Evolutionary conservation across 2,329 filamentous ascomycete genomes (phyloP), one percentile per base, ranked within the genome.

Genomic region (Fusarium continuum): DNA sequence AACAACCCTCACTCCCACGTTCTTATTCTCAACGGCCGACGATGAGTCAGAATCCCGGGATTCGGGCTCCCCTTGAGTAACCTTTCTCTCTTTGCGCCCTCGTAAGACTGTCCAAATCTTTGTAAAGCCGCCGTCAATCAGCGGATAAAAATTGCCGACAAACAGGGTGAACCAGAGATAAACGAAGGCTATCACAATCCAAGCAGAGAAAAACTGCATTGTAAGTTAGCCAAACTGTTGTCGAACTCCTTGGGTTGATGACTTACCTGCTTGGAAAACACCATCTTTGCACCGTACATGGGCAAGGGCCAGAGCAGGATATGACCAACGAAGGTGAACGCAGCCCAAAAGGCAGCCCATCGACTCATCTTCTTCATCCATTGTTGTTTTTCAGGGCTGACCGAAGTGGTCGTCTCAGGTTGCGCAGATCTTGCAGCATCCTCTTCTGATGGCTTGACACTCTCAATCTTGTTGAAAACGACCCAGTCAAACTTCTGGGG

Each of bases 101-200:
- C 28, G 28, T 6, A 29, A 14, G 13, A 29, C 28, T 14, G 28
- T 29, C 28, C 28, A 29, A 13, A 29, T 29, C 11, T 29, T 29
- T 14, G 28, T 29, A 14, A 29, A 14, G 14, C 28, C 28, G 0
- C 82, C 82, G 55, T 84, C 81, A 6, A 83, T 68, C 3, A 85
- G 74, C 0, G 82, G 83, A 53, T 79, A 84, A 40, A 84, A 79
- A 0, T 78, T 80, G 0, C 79, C 78, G 13, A 84, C 70, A 0
- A 85, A 69, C 75, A 83, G 77, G 0, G 82, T 83, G 0, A 73
- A 66, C 82, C 82, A 85, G 4, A 83, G 75, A 82, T 82, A 85
- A 25, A 85, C 79, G 14, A 85, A 80, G 0, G 77, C 76, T 0
- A 85, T 71, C 0, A 82, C 74, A 2, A 85, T 69, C 82, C 82